Evolutionary conservation across 2,329 filamentous ascomycete genomes (phyloP).

Genomic region (Teratosphaeria gauchensis): DNA sequence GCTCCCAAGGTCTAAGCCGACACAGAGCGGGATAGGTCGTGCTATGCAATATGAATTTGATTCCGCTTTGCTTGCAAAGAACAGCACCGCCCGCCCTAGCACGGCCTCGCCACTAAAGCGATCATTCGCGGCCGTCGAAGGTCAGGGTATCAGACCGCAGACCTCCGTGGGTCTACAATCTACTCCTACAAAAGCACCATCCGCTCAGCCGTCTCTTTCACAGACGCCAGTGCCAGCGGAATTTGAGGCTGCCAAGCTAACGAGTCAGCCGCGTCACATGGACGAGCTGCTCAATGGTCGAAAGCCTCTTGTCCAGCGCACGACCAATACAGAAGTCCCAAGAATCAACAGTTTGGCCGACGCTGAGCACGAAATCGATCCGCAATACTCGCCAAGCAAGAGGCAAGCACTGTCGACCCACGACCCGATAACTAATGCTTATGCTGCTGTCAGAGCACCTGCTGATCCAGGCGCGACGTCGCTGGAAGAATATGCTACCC

Average conservation of each 20-base stretch:
- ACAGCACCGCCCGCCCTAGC: constrained; percentile 1
- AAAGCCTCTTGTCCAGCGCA: constrained; percentile 5
- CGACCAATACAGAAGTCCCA: constrained; percentile 6
- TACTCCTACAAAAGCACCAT: too few species aligned
- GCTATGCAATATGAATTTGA: background rate
- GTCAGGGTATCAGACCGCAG: background rate
- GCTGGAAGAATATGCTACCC: constrained; percentile 28
- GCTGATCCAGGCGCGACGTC: background rate
- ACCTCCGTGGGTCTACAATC: background rate
- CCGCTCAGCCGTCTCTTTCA: background rate
- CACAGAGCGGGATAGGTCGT: background rate
- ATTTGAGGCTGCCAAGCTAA: background rate
- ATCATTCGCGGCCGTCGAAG: background rate
- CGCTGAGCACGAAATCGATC: constrained; percentile 17
- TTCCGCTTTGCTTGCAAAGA: background rate
- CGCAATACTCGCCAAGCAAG: constrained; percentile 4
- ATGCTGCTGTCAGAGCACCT: constrained; percentile 1
- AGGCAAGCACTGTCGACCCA: background rate
- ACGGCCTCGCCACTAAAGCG: constrained; percentile 11
- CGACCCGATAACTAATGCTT: constrained; percentile 3
- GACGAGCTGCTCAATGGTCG: constrained; percentile 8
- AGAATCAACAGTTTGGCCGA: constrained; percentile 18
- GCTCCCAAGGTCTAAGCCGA: constrained; percentile 22
- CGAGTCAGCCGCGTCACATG: constrained; percentile 4
- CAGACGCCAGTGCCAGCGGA: background rate